Percentiles rank a stretch among this genome's conserved stretches.
These are phyloP conservation scores for Populus hybrid DNA, from an alignment of 441 rosid species.

Conservation along the genomic window DNA sequence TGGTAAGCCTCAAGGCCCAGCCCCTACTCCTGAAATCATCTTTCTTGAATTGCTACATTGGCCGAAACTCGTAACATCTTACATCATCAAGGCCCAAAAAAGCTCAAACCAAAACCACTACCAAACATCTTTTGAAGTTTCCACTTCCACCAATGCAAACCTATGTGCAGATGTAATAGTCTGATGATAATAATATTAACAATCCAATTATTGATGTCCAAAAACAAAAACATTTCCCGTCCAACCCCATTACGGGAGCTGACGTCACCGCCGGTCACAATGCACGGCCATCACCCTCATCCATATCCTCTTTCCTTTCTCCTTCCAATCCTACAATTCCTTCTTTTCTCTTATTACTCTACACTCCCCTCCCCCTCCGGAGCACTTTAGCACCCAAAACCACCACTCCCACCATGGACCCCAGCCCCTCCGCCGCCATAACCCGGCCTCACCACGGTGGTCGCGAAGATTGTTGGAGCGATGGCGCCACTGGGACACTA, in stretches of 20 bases:
- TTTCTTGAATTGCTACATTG: too few relatives aligned
- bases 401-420: constrained; percentile 23
- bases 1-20: too few relatives aligned
- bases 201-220: background rate
- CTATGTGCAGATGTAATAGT: background rate
- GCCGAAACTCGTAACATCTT: too few relatives aligned
- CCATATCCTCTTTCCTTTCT: constrained; percentile 14
- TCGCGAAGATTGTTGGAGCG: constrained; percentile 67
- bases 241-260: constrained; percentile 30
- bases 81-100: too few relatives aligned
- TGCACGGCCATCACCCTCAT: constrained; percentile 32
- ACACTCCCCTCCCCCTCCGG: constrained; percentile 22
- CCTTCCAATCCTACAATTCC: constrained; percentile 14
- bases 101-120: too few relatives aligned
- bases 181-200: too few relatives aligned
- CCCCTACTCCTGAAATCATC: too few relatives aligned
- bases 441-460: constrained; percentile 29
- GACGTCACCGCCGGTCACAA: constrained; percentile 73
- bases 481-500: constrained; percentile 55
- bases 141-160: background rate
- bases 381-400: constrained; percentile 27
- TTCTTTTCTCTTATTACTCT: constrained; percentile 22
- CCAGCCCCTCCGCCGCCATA: constrained; percentile 21
- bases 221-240: constrained; percentile 4
- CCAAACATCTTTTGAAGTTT: background rate